phyloP scores from a whole-genome alignment of 2,329 filamentous ascomycete genomes.

The Ascochyta viciae-villosae region DNA sequence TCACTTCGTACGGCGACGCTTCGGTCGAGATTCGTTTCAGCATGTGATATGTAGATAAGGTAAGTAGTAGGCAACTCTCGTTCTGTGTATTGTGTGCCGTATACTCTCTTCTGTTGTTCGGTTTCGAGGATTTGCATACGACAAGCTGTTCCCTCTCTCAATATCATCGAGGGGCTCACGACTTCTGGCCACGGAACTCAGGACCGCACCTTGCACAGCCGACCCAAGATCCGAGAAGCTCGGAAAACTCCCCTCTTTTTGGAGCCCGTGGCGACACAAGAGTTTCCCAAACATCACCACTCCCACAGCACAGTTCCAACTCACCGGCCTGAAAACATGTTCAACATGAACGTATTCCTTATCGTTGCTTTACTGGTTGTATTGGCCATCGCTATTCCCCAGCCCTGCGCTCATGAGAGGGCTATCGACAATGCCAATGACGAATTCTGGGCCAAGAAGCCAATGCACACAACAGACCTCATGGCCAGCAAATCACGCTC shows the following conservation, averaged over 20 bases:
- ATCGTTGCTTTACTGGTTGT: neutral
- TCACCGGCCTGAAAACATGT: too few species aligned
- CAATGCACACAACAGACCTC: slow-evolving; percentile 15
- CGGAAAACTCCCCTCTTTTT: neutral
- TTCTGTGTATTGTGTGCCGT: neutral
- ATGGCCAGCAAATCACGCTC: slow-evolving; percentile 6
- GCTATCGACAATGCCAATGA: neutral
- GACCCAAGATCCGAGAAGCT: neutral
- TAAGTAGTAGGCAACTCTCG: neutral
- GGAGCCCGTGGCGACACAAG: neutral
- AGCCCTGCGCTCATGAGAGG: neutral
- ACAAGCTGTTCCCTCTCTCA: neutral
- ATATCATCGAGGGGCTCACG: neutral
- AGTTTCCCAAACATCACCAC: neutral
- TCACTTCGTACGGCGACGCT: slow-evolving; percentile 6
- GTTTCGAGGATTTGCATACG: neutral
- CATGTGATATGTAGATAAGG: neutral
- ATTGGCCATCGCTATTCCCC: neutral
- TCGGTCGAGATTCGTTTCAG: neutral
- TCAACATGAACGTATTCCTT: neutral
- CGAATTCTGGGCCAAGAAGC: slow-evolving; percentile 11
- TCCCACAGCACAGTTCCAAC: neutral
- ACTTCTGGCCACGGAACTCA: neutral
- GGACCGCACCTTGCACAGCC: neutral
- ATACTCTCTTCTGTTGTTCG: neutral